phyloP scores from a whole-genome alignment of 495 filamentous ascomycete genomes.

The Aspergillus leporis region DNA sequence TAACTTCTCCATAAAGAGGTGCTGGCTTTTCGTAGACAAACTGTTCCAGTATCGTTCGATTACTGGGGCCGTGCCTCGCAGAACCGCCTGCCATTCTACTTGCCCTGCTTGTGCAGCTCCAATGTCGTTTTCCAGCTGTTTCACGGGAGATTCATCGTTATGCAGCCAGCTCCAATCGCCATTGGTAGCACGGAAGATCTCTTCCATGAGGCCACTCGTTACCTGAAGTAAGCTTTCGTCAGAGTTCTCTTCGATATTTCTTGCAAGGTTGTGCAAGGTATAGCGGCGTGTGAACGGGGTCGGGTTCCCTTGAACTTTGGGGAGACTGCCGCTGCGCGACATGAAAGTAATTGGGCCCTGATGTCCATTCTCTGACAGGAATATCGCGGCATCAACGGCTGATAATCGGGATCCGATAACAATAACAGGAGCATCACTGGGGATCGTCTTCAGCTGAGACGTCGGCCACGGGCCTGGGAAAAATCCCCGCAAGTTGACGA shows the following conservation, averaged over 20 bases:
- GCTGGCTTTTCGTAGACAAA: neutral
- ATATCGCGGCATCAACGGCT: constrained; percentile 4
- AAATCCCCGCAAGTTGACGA: neutral
- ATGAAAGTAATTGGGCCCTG: constrained; percentile 10
- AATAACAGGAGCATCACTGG: constrained; percentile 1
- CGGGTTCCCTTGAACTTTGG: constrained; percentile 6
- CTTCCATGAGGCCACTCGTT: constrained; percentile 7
- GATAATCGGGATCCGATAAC: constrained; percentile 7
- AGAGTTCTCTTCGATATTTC: neutral
- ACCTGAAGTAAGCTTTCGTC: neutral
- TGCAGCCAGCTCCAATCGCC: constrained; percentile 12
- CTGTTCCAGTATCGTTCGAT: constrained; percentile 8
- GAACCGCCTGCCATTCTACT: constrained; percentile 4
- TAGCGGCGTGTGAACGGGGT: constrained; percentile 5
- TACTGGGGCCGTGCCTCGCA: constrained; percentile 4
- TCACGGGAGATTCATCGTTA: neutral
- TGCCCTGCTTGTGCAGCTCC: neutral
- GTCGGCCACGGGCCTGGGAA: constrained; percentile 7
- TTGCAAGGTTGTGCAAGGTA: constrained; percentile 1
- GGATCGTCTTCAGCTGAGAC: neutral
- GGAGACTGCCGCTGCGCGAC: constrained; percentile 9
- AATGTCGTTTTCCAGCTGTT: constrained; percentile 6
- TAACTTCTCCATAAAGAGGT: constrained; percentile 8
- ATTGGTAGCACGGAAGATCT: neutral
- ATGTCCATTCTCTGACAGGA: neutral